phyloP scores from a whole-genome alignment of 2,329 filamentous ascomycete species.

The Aspergillus piperis region DNA sequence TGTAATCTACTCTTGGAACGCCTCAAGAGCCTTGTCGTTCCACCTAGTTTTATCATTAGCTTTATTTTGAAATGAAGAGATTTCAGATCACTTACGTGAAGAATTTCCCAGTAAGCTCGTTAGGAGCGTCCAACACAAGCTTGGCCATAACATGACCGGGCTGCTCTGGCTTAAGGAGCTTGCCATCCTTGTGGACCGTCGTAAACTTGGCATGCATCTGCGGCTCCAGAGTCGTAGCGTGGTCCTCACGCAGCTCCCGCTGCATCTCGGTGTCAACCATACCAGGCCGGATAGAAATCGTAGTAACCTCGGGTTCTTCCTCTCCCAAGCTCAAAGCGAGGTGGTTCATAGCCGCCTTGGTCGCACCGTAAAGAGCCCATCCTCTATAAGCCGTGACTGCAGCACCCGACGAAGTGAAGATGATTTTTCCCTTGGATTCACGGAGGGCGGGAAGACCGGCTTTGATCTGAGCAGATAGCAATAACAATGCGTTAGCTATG shows the following conservation, averaged over 20 bases:
- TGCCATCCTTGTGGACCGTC: constrained; percentile 68
- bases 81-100: constrained; percentile 44
- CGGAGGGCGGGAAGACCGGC: constrained; percentile 37
- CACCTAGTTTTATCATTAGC: constrained; percentile 41
- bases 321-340: constrained; percentile 30
- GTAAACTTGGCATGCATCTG: constrained; percentile 66
- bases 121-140: constrained; percentile 66
- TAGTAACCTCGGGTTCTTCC: constrained; percentile 30
- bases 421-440: constrained; percentile 36
- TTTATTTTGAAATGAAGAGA: constrained; percentile 9
- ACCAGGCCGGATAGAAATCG: constrained; percentile 35
- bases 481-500: background rate
- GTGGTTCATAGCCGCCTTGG: constrained; percentile 41
- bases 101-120: constrained; percentile 73
- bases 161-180: constrained; percentile 76
- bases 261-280: constrained; percentile 42
- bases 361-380: constrained; percentile 41
- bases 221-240: constrained; percentile 61
- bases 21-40: constrained; percentile 46
- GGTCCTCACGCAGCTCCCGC: constrained; percentile 71
- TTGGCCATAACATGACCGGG: constrained; percentile 84
- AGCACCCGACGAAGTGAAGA: constrained; percentile 41
- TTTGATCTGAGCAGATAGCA: constrained; percentile 23
- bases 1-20: constrained; percentile 43
- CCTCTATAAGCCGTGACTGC: constrained; percentile 33